Percentiles rank a stretch among this genome's conserved stretches.
phyloP scores from a whole-genome alignment of 306 rosid genomes.

The Cicer bijugum region DNA sequence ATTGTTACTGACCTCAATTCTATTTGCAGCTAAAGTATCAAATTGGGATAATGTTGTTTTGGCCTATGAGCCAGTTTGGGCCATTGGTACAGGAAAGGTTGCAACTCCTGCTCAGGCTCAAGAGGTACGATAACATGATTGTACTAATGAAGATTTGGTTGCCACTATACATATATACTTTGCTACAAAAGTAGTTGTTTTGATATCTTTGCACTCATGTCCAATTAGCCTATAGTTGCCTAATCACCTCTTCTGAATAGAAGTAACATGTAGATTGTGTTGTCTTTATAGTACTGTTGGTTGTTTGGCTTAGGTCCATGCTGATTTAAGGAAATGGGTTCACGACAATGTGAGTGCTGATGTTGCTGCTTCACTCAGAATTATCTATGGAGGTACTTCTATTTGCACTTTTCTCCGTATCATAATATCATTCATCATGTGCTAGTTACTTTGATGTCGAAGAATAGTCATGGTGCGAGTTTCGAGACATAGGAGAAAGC shows the following conservation, averaged over 20 bases:
- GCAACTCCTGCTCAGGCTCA: slow-evolving; percentile 92
- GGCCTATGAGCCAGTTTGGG: slow-evolving; percentile 96
- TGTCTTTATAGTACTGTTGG: slow-evolving; percentile 35
- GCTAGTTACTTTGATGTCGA: neutral
- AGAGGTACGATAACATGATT: slow-evolving; percentile 57
- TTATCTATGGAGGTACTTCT: slow-evolving; percentile 86
- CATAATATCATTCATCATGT: neutral
- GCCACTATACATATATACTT: neutral
- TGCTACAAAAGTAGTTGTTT: neutral
- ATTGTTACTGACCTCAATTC: slow-evolving; percentile 21
- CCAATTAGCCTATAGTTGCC: neutral
- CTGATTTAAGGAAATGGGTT: slow-evolving; percentile 84
- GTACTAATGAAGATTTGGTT: neutral
- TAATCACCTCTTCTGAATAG: neutral
- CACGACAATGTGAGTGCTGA: slow-evolving; percentile 61
- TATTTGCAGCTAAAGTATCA: slow-evolving; percentile 51
- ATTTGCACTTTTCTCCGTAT: neutral
- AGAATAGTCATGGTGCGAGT: slow-evolving; percentile 25
- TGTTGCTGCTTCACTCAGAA: slow-evolving; percentile 74
- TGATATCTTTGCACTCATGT: neutral
- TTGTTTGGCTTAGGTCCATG: slow-evolving; percentile 69
- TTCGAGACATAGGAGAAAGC: slow-evolving; percentile 22
- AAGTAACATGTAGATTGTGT: slow-evolving; percentile 7
- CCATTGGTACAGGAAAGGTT: slow-evolving; percentile 92
- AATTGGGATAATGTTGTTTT: slow-evolving; percentile 74